Evolutionary conservation across 1,284 basidiomycete species (phyloP), one percentile per base, ranked within the genome.

Genomic region (Dichomitus squalens): DNA sequence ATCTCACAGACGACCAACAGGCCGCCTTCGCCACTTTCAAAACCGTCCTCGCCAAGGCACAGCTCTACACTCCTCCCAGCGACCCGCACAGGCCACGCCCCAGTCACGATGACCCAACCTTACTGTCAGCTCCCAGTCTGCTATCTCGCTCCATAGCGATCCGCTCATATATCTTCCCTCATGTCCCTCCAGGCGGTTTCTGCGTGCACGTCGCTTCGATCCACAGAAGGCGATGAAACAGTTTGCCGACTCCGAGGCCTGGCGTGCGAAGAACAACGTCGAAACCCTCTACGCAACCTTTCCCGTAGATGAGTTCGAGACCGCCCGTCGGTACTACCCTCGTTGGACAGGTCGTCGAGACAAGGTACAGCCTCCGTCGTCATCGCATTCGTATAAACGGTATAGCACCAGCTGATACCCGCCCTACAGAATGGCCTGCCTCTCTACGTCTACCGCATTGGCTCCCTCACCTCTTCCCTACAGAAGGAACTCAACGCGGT

Each of bases 321-420:
- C 68, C 23, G 71, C 83, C 3, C 82, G 82, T 68, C 75, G 78
- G 51, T 90, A 86, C 59, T 92, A 92, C 73, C 88, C 90, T 2
- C 79, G 87, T 34, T 92, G 88, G 88, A 92, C 89, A 1, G 90
- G 90, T 1, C 76, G 86, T 53, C 76, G 89, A 66, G 87, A 91
- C 68, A 89, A 86, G 76, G 89, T 69, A 47, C 20, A 38, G 34
- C 14, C 44, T 84, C 63, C 7, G 75, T 40, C 4, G 27, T n/a
- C 20, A 23, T 46, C 9, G 36, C 23, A 50, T 39, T 57, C 35
- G 23, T 18, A 25, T 33, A n/a, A 9, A 12, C 35, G 23, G 34
- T 34, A 21, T 29, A 33, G 23, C 16, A 48, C 33, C 48, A 25
- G 40, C 34, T 53, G 35, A 51, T 14, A 27, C 20, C 35, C 16